Evolutionary conservation across 768 basidiomycete species (phyloP).

Genomic region (Nevesoporus exiguus): DNA sequence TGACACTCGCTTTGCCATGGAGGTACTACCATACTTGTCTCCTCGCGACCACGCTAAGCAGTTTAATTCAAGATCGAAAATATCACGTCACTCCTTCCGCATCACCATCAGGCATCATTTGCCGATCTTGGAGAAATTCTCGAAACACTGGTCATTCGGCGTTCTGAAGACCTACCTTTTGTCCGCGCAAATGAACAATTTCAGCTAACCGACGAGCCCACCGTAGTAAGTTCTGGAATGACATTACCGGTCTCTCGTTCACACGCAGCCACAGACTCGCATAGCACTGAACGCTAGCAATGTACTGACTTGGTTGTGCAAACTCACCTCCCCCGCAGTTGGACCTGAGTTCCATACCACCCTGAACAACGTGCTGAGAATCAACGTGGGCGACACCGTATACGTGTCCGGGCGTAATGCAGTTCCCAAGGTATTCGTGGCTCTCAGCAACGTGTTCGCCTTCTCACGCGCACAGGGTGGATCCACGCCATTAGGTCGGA

Average conservation of each 20-base stretch:
- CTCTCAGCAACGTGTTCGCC: constrained; percentile 1
- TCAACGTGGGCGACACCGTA: constrained; percentile 51
- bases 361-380: constrained; percentile 41
- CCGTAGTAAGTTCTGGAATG: constrained; percentile 22
- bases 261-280: constrained; percentile 41
- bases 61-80: constrained; percentile 32
- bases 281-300: constrained; percentile 47
- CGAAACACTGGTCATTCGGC: constrained; percentile 34
- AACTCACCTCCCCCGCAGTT: constrained; percentile 24
- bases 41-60: constrained; percentile 8
- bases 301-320: constrained; percentile 44
- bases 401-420: constrained; percentile 54
- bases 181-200: constrained; percentile 25
- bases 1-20: constrained; percentile 82
- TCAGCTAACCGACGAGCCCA: constrained; percentile 18
- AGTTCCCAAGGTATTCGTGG: constrained; percentile 47
- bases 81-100: constrained; percentile 31
- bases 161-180: constrained; percentile 23
- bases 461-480: constrained; percentile 61
- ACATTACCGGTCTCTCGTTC: constrained; percentile 1
- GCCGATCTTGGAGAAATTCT: constrained; percentile 28
- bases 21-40: constrained; percentile 49
- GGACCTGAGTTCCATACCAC: constrained; percentile 26
- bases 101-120: constrained; percentile 22
- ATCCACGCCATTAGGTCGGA: constrained; percentile 74